A percentile compares a stretch with the other conserved stretches of the same genome.
phyloP scores from a whole-genome alignment of 2,329 filamentous ascomycete genomes.

The Talaromyces atroroseus region DNA sequence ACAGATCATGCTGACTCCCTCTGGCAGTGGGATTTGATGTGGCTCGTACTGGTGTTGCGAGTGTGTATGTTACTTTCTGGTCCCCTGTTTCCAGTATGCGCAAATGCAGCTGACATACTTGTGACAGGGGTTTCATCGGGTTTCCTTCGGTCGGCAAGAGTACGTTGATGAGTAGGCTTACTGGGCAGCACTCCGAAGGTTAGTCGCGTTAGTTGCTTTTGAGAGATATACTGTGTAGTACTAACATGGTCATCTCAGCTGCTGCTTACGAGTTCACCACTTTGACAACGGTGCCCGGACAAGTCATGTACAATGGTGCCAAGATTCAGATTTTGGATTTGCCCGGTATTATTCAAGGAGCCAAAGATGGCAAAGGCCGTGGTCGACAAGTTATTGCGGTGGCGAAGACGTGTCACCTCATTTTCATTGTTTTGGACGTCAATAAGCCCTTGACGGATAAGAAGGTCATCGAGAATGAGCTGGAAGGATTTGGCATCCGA shows the following conservation, averaged over 20 bases:
- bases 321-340: conserved; percentile 98
- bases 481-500: conserved; percentile 95
- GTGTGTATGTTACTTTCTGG: conserved; percentile 53
- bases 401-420: conserved; percentile 96
- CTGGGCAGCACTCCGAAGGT: conserved; percentile 90
- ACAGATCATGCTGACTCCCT: conserved; percentile 16
- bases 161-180: conserved; percentile 91
- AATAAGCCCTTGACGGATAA: conserved; percentile 98
- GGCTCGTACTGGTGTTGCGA: conserved; percentile 92
- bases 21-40: conserved; percentile 80
- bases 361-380: conserved; percentile 95
- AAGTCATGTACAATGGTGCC: conserved; percentile 93
- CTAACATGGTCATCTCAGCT: conserved; percentile 41
- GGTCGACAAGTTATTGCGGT: conserved; percentile 98
- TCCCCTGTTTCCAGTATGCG: background rate
- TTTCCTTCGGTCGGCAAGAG: conserved; percentile 98
- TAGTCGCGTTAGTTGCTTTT: conserved; percentile 13
- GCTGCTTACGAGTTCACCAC: conserved; percentile 99
- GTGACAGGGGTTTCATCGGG: conserved; percentile 72
- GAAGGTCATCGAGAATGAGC: conserved; percentile 84
- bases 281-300: conserved; percentile 91
- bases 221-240: background rate
- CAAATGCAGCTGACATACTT: background rate
- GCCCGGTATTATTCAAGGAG: conserved; percentile 96
- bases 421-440: conserved; percentile 97